Evolutionary conservation across 768 basidiomycete genomes (phyloP), one percentile per base, ranked within the genome.

Genomic region (Chalciporus sphaerocephalus): DNA sequence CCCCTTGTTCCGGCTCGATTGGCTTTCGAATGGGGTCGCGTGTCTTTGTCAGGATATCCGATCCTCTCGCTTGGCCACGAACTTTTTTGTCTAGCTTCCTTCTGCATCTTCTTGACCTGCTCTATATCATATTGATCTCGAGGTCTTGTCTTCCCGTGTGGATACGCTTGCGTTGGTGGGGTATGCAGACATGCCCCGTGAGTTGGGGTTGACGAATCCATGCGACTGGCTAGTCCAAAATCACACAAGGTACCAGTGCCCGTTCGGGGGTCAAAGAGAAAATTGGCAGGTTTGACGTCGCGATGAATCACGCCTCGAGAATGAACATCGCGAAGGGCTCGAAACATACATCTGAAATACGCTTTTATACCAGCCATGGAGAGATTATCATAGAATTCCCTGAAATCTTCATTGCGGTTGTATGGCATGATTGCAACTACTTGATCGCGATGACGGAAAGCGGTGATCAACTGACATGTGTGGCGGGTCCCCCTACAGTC

Each of bases 261-360:
- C 6, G 84, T 86, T 28, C 75, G 78, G 28, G 90, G 85, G 64
- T 98, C 91, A 63, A 86, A 97, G 27, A 98, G 75, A 64, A 98
- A 98, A 65, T 98, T 98, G 48, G 94, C 95, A 17, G 95, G 94
- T 62, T 98, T 98, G 56, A 98, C 90, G 66, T 98, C 95, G 36
- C 95, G 89, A 64, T 98, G 95, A 41, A 98, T 89, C 57, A 98
- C 85, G 5, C 79, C 80, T 42, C 92, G 75, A 10, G 80, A 70
- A 62, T 98, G 94, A 20, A 92, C 85, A 58, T 95, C 92, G 38
- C 87, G 81, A 43, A 98, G 66, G 3, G 90, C 94, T 34, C 89
- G 85, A 63, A 98, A 83, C 67, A 99, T 80, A 61, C 89, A 92
- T 27, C 87, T 81, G 55, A 98, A 83, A 69, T 98, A 99, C 35